Evolutionary conservation across 1,284 basidiomycete genomes (phyloP), one percentile per base, ranked within the genome.

Genomic region (Ceratobasidium sp.): DNA sequence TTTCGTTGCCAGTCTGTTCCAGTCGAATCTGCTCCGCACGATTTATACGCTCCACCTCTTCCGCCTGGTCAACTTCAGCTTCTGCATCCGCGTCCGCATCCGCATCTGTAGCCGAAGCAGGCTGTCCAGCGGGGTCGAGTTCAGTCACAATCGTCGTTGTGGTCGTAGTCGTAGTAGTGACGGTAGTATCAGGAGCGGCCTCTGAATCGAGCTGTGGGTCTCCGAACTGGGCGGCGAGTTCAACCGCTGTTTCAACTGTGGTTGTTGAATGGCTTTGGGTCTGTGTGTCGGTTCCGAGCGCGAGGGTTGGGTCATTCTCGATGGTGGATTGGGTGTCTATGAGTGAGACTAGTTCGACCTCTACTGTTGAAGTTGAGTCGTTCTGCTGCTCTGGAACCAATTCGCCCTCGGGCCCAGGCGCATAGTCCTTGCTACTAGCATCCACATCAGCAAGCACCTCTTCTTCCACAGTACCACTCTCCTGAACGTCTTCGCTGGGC

Each of bases 21-120:
- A 54, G 64, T 55, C 30, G 50, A 26, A 43, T 67, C 23, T 46
- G 64, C 38, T 41, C 64, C 14, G 52, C 64, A 23, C 52, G 49
- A 21, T 52, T 35, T 23, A 55, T 67, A 35, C 23, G 50, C 30
- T 26, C 35, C 4, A 26, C 23, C 32, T 58, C 18, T 16, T 41
- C 35, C n/a, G 52, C 43, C 50, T 67, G 21, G 46, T 52, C 62
- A 52, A 18, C 50, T 13, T 52, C 62, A 52, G 16, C 50, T 13
- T 44, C 64, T 11, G 35, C 35, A 41, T 59, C 57, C 38, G 57
- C 57, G 21, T 52, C 62, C 23, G 46, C 52, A n/a, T 54, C 50
- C 23, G 50, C 30, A 11, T 44, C 64, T 13, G 64, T 26, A 38
- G 30, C 64, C 44, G 43, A 55, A 21, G 9, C 23, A 8, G 26